These are phyloP conservation scores for Populus hybrid DNA, from an alignment of 441 rosid species.

Conservation along the genomic window DNA sequence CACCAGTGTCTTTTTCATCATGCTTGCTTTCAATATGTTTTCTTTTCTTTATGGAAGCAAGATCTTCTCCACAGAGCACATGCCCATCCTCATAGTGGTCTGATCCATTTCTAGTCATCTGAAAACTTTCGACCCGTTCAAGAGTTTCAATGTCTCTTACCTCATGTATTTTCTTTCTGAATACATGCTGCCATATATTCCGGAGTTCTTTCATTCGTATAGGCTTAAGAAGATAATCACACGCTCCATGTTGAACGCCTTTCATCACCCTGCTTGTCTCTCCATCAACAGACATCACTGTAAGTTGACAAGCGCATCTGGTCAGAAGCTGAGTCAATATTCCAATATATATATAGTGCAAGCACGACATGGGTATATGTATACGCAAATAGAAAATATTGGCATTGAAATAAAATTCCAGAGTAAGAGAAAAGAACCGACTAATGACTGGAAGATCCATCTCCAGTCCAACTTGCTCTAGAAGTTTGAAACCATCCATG, in stretches of 20 bases:
- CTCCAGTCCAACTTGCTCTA: constrained; percentile 45
- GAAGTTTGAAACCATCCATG: constrained; percentile 70
- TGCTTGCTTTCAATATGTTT: constrained; percentile 26
- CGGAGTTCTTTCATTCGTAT: constrained; percentile 47
- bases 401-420: background rate
- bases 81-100: constrained; percentile 14
- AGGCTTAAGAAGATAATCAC: constrained; percentile 66
- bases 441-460: constrained; percentile 56
- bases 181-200: constrained; percentile 59
- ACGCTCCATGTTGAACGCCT: constrained; percentile 61
- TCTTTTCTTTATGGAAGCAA: constrained; percentile 8
- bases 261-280: constrained; percentile 41
- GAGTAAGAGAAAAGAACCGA: constrained; percentile 30
- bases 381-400: background rate
- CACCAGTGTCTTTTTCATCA: constrained; percentile 21
- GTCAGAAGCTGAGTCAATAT: constrained; percentile 26
- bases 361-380: too few species aligned
- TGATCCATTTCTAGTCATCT: constrained; percentile 28
- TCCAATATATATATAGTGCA: background rate
- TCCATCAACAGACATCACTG: constrained; percentile 76
- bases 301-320: constrained; percentile 4
- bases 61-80: constrained; percentile 23
- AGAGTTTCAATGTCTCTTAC: constrained; percentile 26
- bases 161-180: constrained; percentile 45
- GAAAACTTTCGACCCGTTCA: constrained; percentile 24